Conservation (phyloP, 208 protist genomes). For the Leishmania braziliensis region DNA sequence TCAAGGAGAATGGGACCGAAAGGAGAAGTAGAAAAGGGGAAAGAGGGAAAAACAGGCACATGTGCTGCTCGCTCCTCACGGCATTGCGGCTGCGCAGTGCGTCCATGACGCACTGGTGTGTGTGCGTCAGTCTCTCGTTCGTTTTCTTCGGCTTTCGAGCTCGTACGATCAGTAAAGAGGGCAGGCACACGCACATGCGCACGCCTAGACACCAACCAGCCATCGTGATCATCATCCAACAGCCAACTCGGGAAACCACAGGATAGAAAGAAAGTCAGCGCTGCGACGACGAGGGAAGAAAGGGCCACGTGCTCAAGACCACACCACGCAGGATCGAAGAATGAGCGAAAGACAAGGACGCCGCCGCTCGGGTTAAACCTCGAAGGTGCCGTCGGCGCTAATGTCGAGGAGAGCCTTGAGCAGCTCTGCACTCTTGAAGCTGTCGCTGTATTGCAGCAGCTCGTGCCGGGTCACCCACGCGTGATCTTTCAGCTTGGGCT, state of each 20-base stretch:
- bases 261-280: background rate
- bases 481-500: slow-evolving; percentile 65
- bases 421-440: slow-evolving; percentile 59
- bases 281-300: background rate
- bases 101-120: background rate
- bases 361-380: slow-evolving; percentile 5
- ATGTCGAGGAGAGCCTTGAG: slow-evolving; percentile 74
- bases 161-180: background rate
- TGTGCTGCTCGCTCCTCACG: background rate
- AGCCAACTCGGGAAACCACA: background rate
- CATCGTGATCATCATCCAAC: background rate
- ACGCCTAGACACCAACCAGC: background rate
- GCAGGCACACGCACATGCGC: background rate
- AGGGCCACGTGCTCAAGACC: background rate
- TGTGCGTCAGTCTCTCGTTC: background rate
- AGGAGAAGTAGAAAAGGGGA: background rate
- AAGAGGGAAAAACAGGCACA: background rate
- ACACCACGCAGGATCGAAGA: background rate
- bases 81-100: background rate
- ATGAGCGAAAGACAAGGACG: background rate
- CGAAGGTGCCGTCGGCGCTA: slow-evolving; percentile 72
- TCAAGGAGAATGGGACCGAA: background rate
- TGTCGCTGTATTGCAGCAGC: slow-evolving; percentile 64
- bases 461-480: slow-evolving; percentile 81
- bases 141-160: background rate